Conservation (phyloP, 371 early-diverging fungal genomes). For the Saksenaea vasiformis region DNA sequence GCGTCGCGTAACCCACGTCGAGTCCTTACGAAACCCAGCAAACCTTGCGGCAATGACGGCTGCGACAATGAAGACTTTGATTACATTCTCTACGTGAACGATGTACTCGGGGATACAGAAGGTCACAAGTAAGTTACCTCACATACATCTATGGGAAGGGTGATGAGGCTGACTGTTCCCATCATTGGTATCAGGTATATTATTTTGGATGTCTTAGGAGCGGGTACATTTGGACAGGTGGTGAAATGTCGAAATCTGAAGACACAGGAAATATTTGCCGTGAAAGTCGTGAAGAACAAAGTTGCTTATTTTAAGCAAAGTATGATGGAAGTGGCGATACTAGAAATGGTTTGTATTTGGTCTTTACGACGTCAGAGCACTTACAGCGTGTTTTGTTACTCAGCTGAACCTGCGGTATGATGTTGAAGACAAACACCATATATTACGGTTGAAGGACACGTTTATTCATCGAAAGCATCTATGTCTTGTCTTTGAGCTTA, state of each 20-base stretch:
- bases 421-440: constrained; percentile 76
- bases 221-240: constrained; percentile 99
- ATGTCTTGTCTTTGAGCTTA: constrained; percentile 94
- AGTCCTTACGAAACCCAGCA: constrained; percentile 89
- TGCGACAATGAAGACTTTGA: constrained; percentile 92
- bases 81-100: constrained; percentile 93
- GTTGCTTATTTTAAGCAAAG: constrained; percentile 94
- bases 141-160: not conserved
- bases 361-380: not conserved
- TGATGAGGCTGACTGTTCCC: not conserved
- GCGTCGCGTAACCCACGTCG: constrained; percentile 81
- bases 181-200: constrained; percentile 55
- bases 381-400: not conserved
- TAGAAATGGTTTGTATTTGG: constrained; percentile 63
- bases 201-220: constrained; percentile 88
- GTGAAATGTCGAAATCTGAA: constrained; percentile 88
- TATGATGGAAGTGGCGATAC: constrained; percentile 91
- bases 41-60: constrained; percentile 84
- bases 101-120: constrained; percentile 70
- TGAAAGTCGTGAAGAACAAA: constrained; percentile 96
- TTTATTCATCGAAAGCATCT: constrained; percentile 94
- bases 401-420: constrained; percentile 83
- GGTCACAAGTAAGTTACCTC: constrained; percentile 70
- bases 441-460: constrained; percentile 84
- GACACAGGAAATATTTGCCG: constrained; percentile 85